These are phyloP conservation scores for Suillus fuscotomentosus DNA, from an alignment of 768 basidiomycete genomes.

Conservation along the genomic window DNA sequence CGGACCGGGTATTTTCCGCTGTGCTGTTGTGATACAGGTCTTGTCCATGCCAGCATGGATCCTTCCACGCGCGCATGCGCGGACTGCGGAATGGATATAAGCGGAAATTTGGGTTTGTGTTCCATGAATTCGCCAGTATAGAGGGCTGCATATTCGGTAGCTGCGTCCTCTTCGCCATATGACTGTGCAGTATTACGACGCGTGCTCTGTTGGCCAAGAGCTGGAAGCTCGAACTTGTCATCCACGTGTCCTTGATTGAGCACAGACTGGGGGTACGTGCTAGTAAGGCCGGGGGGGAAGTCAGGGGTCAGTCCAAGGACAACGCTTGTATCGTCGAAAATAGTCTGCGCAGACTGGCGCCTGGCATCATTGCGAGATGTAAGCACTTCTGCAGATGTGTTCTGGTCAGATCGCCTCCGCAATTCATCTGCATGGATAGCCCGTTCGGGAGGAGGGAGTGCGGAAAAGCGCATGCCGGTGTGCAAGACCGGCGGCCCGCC, in stretches of 20 bases:
- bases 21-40: slow-evolving; percentile 13
- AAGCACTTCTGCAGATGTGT: slow-evolving; percentile 13
- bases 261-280: slow-evolving; percentile 25
- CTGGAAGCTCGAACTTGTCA: slow-evolving; percentile 23
- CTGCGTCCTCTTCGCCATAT: slow-evolving; percentile 14
- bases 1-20: neutral
- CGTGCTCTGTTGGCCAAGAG: slow-evolving; percentile 23
- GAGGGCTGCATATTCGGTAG: slow-evolving; percentile 1
- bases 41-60: slow-evolving; percentile 22
- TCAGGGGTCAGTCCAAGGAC: slow-evolving; percentile 52
- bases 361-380: slow-evolving; percentile 2
- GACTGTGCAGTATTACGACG: slow-evolving; percentile 5
- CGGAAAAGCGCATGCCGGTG: slow-evolving; percentile 48
- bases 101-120: slow-evolving; percentile 30
- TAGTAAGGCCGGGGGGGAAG: slow-evolving; percentile 37
- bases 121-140: slow-evolving; percentile 25
- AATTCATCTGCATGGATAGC: slow-evolving; percentile 15
- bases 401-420: slow-evolving; percentile 11
- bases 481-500: slow-evolving; percentile 49
- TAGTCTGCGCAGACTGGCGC: slow-evolving; percentile 26
- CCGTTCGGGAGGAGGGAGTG: slow-evolving; percentile 39
- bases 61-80: slow-evolving; percentile 9
- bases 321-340: slow-evolving; percentile 42
- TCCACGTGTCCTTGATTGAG: slow-evolving; percentile 22
- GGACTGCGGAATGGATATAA: slow-evolving; percentile 16